Evolutionary conservation across 2,329 filamentous ascomycete genomes (phyloP), one percentile per base, ranked within the genome.

Genomic region (Cercospora sesami): DNA sequence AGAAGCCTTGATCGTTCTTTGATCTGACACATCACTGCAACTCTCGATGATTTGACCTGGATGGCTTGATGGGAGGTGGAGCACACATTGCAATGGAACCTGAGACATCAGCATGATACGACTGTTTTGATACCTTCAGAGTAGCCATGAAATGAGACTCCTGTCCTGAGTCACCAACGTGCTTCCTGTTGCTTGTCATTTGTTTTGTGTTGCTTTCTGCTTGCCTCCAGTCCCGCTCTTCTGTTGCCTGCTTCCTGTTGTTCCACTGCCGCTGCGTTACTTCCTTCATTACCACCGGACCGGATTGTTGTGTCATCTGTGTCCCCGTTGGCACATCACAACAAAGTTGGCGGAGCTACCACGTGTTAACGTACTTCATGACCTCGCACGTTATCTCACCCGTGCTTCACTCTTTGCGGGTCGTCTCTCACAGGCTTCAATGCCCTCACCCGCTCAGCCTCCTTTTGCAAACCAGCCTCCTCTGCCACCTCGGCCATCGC

Each of bases 41-140:
- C 16, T 23, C 28, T 33, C 9, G 55, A 59, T 36, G 55, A 59
- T 36, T 16, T 33, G 55, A 59, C 31, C 48, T 53, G 48, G 31
- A 33, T 18, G 16, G 55, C 55, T 59, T 59, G 55, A 36, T 59
- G 55, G 55, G 18, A 33, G 55, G 55, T 59, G 55, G 55, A 59
- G 55, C 10, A 21, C 55, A 59, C 28, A 6, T 6, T 59, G 31
- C 55, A 30, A 53, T 59, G 30, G 55, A 30, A 36, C 30, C 55
- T 59, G 30, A 59, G 55, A 31, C 28, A 59, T 59, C 28, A 59
- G 18, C 31, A 59, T 59, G 55, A 59, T 36, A 33, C 28, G 55
- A 31, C 6, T 59, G 30, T 18, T 33, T 59, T 59, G 28, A 33
- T 59, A 36, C 18, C 55, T 23, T 59, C 28, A 36, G n/a, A 59